Percentiles rank a stretch among this genome's conserved stretches.
Evolutionary conservation across 2,329 filamentous ascomycete species (phyloP).

Genomic region (Chaetoscypha palmicola): DNA sequence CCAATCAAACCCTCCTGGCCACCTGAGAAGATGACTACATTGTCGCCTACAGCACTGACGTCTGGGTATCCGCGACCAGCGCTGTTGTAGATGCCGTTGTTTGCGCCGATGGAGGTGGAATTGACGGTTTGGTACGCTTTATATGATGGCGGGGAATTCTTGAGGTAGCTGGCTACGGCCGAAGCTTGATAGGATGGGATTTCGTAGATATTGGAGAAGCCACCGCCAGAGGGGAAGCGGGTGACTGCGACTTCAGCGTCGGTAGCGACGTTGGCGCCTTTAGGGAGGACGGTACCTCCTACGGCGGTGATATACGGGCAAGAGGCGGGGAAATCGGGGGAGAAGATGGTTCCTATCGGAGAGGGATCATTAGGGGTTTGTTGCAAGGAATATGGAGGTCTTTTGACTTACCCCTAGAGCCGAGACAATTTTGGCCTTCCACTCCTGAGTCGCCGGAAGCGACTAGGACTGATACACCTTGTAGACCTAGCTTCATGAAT

Average conservation of each 20-base stretch:
- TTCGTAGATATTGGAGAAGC: slow-evolving; percentile 39
- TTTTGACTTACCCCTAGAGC: slow-evolving; percentile 3
- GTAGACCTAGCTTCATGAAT: slow-evolving; percentile 56
- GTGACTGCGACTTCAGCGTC: slow-evolving; percentile 28
- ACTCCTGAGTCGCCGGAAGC: slow-evolving; percentile 50
- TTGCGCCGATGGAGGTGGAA: slow-evolving; percentile 11
- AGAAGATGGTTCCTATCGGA: slow-evolving; percentile 15
- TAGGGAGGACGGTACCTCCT: slow-evolving; percentile 48
- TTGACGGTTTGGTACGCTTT: slow-evolving; percentile 12
- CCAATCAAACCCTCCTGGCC: slow-evolving; percentile 26
- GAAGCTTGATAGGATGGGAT: slow-evolving; percentile 17
- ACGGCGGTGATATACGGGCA: slow-evolving; percentile 65
- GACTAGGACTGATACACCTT: slow-evolving; percentile 56
- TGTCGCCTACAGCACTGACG: slow-evolving; percentile 24
- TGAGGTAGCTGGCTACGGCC: slow-evolving; percentile 23
- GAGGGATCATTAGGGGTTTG: too few species aligned
- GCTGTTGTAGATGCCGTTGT: slow-evolving; percentile 21
- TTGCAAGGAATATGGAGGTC: too few species aligned
- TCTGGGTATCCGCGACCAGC: slow-evolving; percentile 26
- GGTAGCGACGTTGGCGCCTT: slow-evolving; percentile 34
- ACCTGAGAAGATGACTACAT: slow-evolving; percentile 21
- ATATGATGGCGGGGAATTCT: slow-evolving; percentile 21
- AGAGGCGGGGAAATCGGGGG: slow-evolving; percentile 54
- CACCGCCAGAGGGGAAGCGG: slow-evolving; percentile 37
- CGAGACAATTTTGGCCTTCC: slow-evolving; percentile 19